A percentile compares a stretch with the other conserved stretches of the same genome.
phyloP scores from a whole-genome alignment of 805 yeast genomes.

The Tetrapisispora iriomotensis region DNA sequence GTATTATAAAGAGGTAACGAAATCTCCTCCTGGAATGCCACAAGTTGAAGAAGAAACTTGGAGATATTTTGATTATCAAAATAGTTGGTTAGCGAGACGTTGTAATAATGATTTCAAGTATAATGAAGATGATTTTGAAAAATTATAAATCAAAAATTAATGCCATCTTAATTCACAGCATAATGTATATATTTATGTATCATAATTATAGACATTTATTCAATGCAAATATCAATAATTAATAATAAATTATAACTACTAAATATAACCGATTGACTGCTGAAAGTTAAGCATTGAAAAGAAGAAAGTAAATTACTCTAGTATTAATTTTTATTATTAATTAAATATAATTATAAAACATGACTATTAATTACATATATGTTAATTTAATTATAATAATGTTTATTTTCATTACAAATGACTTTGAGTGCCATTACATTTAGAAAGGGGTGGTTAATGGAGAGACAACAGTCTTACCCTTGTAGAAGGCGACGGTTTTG shows the following conservation, averaged over 20 bases:
- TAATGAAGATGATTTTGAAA: slow-evolving; percentile 43
- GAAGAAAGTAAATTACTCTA: not conserved
- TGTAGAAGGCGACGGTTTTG: slow-evolving; percentile 70
- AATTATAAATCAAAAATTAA: slow-evolving; percentile 4
- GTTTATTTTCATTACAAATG: slow-evolving; percentile 41
- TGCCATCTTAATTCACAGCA: not conserved
- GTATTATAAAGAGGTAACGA: slow-evolving; percentile 56
- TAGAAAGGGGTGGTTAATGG: slow-evolving; percentile 38
- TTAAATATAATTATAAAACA: slow-evolving; percentile 1
- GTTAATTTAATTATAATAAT: not conserved
- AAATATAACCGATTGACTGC: too few species aligned
- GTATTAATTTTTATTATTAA: not conserved
- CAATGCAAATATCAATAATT: not conserved
- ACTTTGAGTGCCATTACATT: slow-evolving; percentile 35
- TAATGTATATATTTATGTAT: slow-evolving; percentile 1
- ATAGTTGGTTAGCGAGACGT: slow-evolving; percentile 53
- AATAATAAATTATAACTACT: not conserved
- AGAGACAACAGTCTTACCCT: slow-evolving; percentile 60
- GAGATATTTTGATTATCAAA: slow-evolving; percentile 80
- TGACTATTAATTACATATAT: not conserved
- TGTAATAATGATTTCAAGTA: slow-evolving; percentile 26
- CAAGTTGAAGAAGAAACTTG: slow-evolving; percentile 43
- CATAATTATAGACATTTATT: slow-evolving; percentile 1
- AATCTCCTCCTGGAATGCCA: slow-evolving; percentile 72
- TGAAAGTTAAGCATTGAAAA: not conserved